Evolutionary conservation across 768 basidiomycete species (phyloP), one percentile per base, ranked within the genome.

Genomic region (Hericium rajendrae): DNA sequence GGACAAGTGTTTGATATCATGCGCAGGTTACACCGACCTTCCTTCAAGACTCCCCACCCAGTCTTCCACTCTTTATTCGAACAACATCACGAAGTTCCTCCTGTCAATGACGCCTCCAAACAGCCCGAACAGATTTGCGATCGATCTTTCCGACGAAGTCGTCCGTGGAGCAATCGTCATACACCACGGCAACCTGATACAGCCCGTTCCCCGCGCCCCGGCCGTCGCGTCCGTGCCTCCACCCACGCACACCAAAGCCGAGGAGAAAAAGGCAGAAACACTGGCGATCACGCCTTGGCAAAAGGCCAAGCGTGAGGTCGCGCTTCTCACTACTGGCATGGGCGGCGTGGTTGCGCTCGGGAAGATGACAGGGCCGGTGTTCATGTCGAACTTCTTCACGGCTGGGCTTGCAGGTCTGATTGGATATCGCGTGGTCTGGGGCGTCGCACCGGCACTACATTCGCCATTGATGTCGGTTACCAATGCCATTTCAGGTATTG

Each of bases 391-490:
- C 66, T 89, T 93, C 70, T 91, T 92, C 66, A 91, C 87, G 1
- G 91, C 94, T 65, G 90, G 91, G 18, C 76, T 94, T 60, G 91
- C 91, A 48, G 86, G 88, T 26, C 67, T 93, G 46, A 87, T 93
- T 54, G 91, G 91, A 16, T 92, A 91, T 66, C 83, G 90, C 64
- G 90, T 92, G 4, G 84, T 94, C 16, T 94, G 91, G 91, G 88
- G 88, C 57, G 91, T 94, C 46, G 80, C 86, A 28, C 91, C 91
- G 41, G 91, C 91, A 16, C 70, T 93, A 52, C 91, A 94, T 68
- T 92, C 91, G 20, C 91, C 91, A 13, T 72, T 93, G 57, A 94
- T 94, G 90, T 89, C 87, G 9, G 91, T 93, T 6, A 93, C 90
- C 12, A 92, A 92, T 65, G 90, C 91, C 3, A 88, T 91, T 48